Base-by-base conservation (phyloP, 2,329 filamentous ascomycete species). In the Cercospora zeae-maydis region DNA sequence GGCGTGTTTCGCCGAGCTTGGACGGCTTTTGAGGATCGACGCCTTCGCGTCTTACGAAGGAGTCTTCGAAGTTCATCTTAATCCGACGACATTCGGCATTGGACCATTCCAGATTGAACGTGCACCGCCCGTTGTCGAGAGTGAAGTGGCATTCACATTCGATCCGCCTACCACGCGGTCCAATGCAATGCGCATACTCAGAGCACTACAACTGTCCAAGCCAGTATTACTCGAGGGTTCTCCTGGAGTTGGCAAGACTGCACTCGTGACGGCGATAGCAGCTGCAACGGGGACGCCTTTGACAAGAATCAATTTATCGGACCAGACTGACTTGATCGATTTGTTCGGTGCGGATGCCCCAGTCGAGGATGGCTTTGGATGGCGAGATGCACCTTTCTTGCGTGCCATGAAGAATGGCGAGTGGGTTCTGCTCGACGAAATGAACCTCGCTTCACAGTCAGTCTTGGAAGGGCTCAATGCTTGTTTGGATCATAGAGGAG, bases 191-290 rank as follows among this genome's bases (percentile, higher is more conserved):
- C 86, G 95, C 74, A 89, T 99, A 33, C 85, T 96, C 60, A 88
- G 95, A 66, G 96, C 93, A 13, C 80, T 99, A 64, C 92, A 96
- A 72, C 86, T 96, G 59, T 83, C 86, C 58, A 97, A 97, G 74
- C 93, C 95, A 2, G 93, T 99, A 59, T 82, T 99, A 6, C 84
- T 99, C 2, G 95, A 99, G 79, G 95, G 96, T 36, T 97, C 91
- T 70, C 95, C 95, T n/a, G 95, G 95, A 74, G 95, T 99, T 21
- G 95, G 95, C 61, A 99, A 99, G 80, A 99, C 95, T 0, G 96
- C 93, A 1, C 83, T 99, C 13, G 87, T 99, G 21, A 88, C 89
- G 51, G 93, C 95, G 0, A 81, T 99, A 51, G 90, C 96, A 1
- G 84, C 85, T 69, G 87, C 88, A 3, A 89, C 91, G 67, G 92